Conservation (phyloP, 305 asterid species). For the Plantago rigida region DNA sequence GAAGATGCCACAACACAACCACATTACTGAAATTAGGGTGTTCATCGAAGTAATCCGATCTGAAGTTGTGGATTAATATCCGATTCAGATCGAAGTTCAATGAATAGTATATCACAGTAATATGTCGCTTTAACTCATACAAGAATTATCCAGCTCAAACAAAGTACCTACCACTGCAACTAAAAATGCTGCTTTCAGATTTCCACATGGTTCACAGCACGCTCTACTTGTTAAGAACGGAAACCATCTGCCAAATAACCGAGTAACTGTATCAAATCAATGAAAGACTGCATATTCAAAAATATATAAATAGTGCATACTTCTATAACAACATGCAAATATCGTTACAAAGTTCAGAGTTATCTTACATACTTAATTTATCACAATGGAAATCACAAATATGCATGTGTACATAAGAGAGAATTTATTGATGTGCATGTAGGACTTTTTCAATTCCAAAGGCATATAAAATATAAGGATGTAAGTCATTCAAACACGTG, state of each 20-base stretch:
- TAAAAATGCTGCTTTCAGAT: conserved; percentile 97
- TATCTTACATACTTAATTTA: no score
- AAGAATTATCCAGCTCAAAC: conserved; percentile 14
- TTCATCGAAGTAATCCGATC: no score
- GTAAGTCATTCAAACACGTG: conserved; percentile 2
- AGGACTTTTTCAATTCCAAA: conserved; percentile 1
- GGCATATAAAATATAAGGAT: conserved; percentile 10
- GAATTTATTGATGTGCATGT: not conserved
- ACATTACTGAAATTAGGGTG: no score
- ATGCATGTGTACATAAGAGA: not conserved
- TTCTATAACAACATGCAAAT: not conserved
- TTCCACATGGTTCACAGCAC: conserved; percentile 97
- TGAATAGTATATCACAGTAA: no score
- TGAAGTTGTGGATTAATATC: no score
- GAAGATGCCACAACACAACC: no score
- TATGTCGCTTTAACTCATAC: no score
- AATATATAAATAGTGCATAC: conserved; percentile 11
- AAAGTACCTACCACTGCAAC: conserved; percentile 89
- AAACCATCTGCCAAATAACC: conserved; percentile 69
- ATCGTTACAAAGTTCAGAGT: no score
- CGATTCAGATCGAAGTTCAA: no score
- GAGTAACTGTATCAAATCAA: conserved; percentile 18
- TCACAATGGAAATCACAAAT: not conserved
- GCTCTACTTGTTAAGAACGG: conserved; percentile 87
- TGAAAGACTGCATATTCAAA: conserved; percentile 14